Evolutionary conservation across 2,329 filamentous ascomycete genomes (phyloP), one percentile per base, ranked within the genome.

Genomic region (Exophiala alcalophila): DNA sequence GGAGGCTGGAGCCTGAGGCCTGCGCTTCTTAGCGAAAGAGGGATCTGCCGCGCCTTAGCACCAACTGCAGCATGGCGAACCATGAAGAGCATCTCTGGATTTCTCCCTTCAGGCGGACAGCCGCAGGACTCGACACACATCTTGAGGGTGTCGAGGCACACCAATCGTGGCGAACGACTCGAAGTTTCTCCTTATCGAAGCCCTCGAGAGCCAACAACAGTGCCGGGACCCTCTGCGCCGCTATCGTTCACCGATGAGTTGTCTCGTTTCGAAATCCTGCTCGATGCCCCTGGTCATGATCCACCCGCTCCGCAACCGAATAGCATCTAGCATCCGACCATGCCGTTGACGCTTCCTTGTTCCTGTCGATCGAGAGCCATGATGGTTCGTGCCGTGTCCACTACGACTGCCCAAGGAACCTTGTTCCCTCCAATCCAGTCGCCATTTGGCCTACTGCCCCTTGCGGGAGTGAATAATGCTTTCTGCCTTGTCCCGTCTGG

Each of bases 361-460:
- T 35, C 45, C 45, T 48, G 45, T 31, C 45, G 40, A 48, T 48
- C 45, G 18, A 7, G 27, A 30, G 29, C 27, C 29, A 36, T 33
- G 28, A 12, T 27, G 34, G 20, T 9, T 20, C 18, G 39, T 16
- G 18, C 24, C 28, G 16, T 33, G 37, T 15, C 36, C 36, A 47
- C 26, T 26, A 32, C n/a, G n/a, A n/a, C n/a, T n/a, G n/a, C n/a
- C n/a, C n/a, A n/a, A n/a, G n/a, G 31, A 29, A 33, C 28, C 31
- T 25, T 24, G 32, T 16, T 38, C 18, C 15, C 3, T 28, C 37
- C 43, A 37, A 37, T 47, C 25, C 16, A 18, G 15, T 40, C 19
- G 18, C 26, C 15, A 12, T 10, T 15, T 12, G 24, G 6, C 20
- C 14, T 26, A 11, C 23, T 28, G 25, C 37, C 43, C 43, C 43